A percentile compares a stretch with the other conserved stretches of the same genome.
Evolutionary conservation across 257 asterid genomes (phyloP).

Genomic region (Solanum arcanum): DNA sequence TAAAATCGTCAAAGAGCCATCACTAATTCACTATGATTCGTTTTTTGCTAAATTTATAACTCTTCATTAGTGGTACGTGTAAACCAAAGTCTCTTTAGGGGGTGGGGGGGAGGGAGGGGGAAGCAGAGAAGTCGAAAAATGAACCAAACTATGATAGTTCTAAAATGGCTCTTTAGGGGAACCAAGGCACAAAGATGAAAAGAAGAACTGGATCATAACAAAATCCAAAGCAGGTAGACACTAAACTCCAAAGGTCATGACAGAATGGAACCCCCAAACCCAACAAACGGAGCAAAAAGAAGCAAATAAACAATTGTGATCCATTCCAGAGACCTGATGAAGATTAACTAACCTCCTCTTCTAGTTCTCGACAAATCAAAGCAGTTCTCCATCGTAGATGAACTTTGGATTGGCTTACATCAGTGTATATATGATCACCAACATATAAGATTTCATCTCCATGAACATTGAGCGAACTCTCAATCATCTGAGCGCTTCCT

Average conservation of each 20-base stretch:
- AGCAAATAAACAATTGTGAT: neutral
- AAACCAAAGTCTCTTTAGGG: neutral
- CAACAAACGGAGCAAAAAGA: neutral
- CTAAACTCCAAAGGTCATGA: neutral
- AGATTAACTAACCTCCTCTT: slow-evolving; percentile 56
- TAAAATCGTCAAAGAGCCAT: neutral
- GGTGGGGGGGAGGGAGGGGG: neutral
- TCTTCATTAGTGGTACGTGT: neutral
- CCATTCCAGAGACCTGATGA: neutral
- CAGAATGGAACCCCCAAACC: neutral
- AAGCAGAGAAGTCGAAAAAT: neutral
- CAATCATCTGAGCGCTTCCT: slow-evolving; percentile 93
- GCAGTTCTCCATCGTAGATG: slow-evolving; percentile 97
- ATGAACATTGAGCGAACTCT: slow-evolving; percentile 67
- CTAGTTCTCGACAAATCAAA: slow-evolving; percentile 79
- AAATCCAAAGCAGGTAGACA: neutral
- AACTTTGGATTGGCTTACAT: slow-evolving; percentile 86
- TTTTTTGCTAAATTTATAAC: neutral
- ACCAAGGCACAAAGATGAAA: neutral
- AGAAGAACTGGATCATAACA: neutral
- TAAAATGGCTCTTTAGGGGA: neutral
- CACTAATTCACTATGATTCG: no score
- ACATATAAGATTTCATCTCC: slow-evolving; percentile 90
- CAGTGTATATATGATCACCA: slow-evolving; percentile 90
- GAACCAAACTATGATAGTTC: neutral